These are phyloP conservation scores for Solanum aculeatissimum DNA, from an alignment of 305 asterid genomes.

Conservation along the genomic window DNA sequence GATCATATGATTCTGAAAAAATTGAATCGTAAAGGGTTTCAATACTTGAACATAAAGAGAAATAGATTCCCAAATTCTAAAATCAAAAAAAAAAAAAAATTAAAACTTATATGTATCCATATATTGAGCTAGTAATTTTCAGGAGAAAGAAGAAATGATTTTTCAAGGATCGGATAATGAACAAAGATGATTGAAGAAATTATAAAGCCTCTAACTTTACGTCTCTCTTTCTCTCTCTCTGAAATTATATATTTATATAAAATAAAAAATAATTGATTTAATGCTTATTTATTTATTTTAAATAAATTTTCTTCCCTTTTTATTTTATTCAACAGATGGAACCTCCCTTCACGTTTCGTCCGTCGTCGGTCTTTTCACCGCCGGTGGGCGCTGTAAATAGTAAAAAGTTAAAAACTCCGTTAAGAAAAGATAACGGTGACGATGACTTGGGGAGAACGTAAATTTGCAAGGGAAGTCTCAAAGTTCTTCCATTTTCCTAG, in stretches of 20 bases:
- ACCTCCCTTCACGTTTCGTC: background rate
- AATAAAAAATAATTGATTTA: background rate
- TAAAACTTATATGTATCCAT: background rate
- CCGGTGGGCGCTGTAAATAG: background rate
- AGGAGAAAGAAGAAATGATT: constrained; percentile 14
- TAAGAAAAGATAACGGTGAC: background rate
- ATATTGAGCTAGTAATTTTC: background rate
- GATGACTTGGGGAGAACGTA: background rate
- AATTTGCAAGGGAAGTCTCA: background rate
- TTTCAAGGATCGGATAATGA: constrained; percentile 25
- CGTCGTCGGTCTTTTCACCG: background rate
- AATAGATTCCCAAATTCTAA: background rate
- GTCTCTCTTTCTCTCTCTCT: constrained; percentile 14
- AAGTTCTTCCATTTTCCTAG: background rate
- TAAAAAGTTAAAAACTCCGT: background rate
- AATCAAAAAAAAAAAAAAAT: background rate
- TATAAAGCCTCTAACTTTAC: constrained; percentile 17
- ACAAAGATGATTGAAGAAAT: constrained; percentile 13
- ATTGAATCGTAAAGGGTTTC: background rate
- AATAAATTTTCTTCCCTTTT: background rate
- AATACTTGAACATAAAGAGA: background rate
- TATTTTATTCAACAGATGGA: background rate
- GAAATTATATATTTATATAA: background rate
- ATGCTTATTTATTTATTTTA: background rate
- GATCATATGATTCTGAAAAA: background rate